phyloP scores from a whole-genome alignment of 31 red algal species.

The Endocladia muricata region DNA sequence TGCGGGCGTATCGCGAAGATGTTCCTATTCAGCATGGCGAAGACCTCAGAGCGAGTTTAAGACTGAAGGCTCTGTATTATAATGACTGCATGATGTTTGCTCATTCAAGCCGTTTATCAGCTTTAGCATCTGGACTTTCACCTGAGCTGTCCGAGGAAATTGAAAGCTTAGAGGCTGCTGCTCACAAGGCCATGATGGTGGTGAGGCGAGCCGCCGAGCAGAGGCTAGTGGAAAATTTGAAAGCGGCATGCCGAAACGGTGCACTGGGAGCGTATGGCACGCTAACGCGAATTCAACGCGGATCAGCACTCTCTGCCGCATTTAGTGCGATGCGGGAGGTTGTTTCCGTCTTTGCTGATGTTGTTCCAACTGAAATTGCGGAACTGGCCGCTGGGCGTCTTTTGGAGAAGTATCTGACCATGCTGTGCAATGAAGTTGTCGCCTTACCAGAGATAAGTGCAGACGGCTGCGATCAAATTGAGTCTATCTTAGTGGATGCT shows the following conservation, averaged over 20 bases:
- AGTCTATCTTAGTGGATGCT: slow-evolving; percentile 56
- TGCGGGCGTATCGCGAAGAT: slow-evolving; percentile 62
- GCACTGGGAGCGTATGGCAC: slow-evolving; percentile 77
- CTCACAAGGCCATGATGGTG: slow-evolving; percentile 51
- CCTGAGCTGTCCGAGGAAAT: slow-evolving; percentile 10
- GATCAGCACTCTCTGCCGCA: slow-evolving; percentile 65
- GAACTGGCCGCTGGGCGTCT: slow-evolving; percentile 57
- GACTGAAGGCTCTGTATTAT: slow-evolving; percentile 72
- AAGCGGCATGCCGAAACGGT: slow-evolving; percentile 65
- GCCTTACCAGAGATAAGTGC: slow-evolving; percentile 70
- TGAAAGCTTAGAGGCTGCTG: slow-evolving; percentile 33
- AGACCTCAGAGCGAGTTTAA: slow-evolving; percentile 61
- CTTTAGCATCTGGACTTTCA: not conserved
- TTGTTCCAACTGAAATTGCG: slow-evolving; percentile 75
- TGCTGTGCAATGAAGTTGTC: slow-evolving; percentile 61
- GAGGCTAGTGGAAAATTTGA: slow-evolving; percentile 57
- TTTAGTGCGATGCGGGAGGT: slow-evolving; percentile 72
- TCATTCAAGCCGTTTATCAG: slow-evolving; percentile 33
- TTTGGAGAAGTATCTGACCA: slow-evolving; percentile 56
- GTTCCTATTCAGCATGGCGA: slow-evolving; percentile 71
- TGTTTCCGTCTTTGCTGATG: slow-evolving; percentile 64
- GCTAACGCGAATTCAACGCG: slow-evolving; percentile 61
- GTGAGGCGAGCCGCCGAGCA: slow-evolving; percentile 56
- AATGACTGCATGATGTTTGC: slow-evolving; percentile 73
- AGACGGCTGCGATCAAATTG: slow-evolving; percentile 76